Percentiles rank a stretch among this genome's conserved stretches.
Conservation (phyloP, 2,329 filamentous ascomycete genomes). For the Pseudogymnoascus sp. region DNA sequence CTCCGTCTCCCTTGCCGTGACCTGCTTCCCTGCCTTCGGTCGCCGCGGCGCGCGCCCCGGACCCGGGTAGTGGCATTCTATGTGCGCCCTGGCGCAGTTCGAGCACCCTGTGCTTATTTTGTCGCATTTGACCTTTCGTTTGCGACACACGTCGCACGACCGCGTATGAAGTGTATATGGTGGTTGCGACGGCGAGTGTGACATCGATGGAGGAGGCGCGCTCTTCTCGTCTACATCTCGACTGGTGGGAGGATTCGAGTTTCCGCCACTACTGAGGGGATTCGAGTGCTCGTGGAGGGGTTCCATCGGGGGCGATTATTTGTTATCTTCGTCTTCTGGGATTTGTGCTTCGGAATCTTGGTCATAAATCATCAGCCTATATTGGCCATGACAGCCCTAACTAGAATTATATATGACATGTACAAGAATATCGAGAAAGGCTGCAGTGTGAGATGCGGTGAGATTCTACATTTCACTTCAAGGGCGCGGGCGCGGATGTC, state of each 20-base stretch:
- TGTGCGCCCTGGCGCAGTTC: conserved; percentile 63
- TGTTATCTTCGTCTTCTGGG: neutral
- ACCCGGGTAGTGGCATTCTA: conserved; percentile 66
- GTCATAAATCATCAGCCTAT: neutral
- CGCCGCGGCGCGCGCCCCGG: conserved; percentile 65
- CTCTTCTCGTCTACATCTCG: neutral
- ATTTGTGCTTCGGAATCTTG: neutral
- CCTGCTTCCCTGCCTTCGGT: conserved; percentile 50
- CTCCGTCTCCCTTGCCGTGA: conserved; percentile 57
- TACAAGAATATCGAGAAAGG: neutral
- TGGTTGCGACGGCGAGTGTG: conserved; percentile 1
- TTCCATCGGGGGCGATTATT: neutral
- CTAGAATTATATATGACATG: conserved; percentile 1
- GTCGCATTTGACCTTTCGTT: conserved; percentile 67
- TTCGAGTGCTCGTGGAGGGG: neutral
- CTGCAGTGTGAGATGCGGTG: neutral
- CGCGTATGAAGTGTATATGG: conserved; percentile 24
- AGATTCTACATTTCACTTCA: neutral
- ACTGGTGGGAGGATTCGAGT: neutral
- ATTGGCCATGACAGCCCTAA: conserved; percentile 3
- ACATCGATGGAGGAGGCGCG: neutral
- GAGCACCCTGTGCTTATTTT: conserved; percentile 63
- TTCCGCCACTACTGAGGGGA: neutral
- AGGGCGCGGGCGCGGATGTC: neutral
- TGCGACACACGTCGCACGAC: conserved; percentile 43